Base-by-base conservation (phyloP, 495 filamentous ascomycete species). In the Amniculicola lignicola region DNA sequence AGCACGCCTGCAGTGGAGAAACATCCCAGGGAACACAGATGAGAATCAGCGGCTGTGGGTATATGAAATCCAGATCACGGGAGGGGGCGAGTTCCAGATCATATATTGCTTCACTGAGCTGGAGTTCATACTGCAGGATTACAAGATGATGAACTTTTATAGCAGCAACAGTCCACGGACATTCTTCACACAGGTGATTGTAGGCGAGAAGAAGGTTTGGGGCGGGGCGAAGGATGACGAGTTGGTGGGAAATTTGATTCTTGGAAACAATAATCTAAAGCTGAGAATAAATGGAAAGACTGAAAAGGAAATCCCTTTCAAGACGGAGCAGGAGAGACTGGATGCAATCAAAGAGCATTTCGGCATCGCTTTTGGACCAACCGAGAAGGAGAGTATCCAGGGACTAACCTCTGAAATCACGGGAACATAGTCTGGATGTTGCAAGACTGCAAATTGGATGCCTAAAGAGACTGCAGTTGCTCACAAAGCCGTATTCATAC, bases 101-200 rank as follows among this genome's bases (percentile, higher is more conserved):
- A 76, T 76, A 45, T 88, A 87, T 55, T 72, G 72, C 39, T 88
- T 88, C 64, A 70, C 72, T 2, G 75, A 82, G 55, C 55, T 78
- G 16, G 87, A 85, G 69, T 87, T 82, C 44, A 68, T 80, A 22
- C 78, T 76, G 42, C 64, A 70, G 33, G 86, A 88, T 57, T 88
- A 79, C 65, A 78, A 79, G 33, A 71, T 85, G 11, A 84, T 90
- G 69, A 89, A 83, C 69, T 77, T 77, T 49, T 76, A 57, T 55
- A 78, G 75, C 3, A 79, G 74, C 65, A 70, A 72, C 39, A 68
- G 62, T 23, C 67, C 65, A 51, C 67, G 71, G 38, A 75, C 68
- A 6, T 75, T 77, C n/a, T 77, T 82, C 62, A 77, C 74, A 21
- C 54, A 65, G 15, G 74, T 66, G 37, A 64, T 84, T 7, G 62